Evolutionary conservation across 305 asterid genomes (phyloP).

Genomic region (Fraxinus sp.): DNA sequence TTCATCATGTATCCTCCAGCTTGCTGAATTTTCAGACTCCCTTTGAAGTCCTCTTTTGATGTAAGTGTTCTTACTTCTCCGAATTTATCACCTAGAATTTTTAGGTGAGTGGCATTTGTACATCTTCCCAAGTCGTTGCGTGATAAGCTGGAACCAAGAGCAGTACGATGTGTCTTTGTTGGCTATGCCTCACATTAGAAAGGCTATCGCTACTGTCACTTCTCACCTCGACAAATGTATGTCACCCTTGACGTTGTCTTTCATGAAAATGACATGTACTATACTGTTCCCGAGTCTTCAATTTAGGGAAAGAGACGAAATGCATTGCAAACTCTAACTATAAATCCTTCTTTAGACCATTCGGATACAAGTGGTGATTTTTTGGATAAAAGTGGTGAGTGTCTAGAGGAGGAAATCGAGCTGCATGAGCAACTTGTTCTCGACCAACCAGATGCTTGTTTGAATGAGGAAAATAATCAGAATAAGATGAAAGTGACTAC

Average conservation of each 20-base stretch:
- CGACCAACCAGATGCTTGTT: background rate
- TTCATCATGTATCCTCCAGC: background rate
- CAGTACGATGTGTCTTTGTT: background rate
- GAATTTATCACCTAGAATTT: background rate
- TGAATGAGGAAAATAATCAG: background rate
- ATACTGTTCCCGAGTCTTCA: background rate
- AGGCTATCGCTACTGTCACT: background rate
- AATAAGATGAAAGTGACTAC: background rate
- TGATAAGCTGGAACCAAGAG: background rate
- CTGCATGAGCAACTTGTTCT: background rate
- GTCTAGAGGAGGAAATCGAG: background rate
- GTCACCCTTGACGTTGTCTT: background rate
- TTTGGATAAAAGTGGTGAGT: background rate
- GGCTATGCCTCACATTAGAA: background rate
- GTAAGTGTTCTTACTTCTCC: background rate
- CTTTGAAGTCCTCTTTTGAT: background rate
- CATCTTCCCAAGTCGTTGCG: conserved; percentile 12
- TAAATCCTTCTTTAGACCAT: background rate
- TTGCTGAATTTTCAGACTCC: background rate
- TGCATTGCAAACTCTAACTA: background rate
- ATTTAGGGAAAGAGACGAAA: no score
- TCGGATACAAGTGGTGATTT: background rate
- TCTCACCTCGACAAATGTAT: background rate
- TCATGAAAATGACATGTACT: background rate
- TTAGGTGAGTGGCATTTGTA: background rate